Conservation (phyloP, 306 rosid species). For the Trifolium dubium region DNA sequence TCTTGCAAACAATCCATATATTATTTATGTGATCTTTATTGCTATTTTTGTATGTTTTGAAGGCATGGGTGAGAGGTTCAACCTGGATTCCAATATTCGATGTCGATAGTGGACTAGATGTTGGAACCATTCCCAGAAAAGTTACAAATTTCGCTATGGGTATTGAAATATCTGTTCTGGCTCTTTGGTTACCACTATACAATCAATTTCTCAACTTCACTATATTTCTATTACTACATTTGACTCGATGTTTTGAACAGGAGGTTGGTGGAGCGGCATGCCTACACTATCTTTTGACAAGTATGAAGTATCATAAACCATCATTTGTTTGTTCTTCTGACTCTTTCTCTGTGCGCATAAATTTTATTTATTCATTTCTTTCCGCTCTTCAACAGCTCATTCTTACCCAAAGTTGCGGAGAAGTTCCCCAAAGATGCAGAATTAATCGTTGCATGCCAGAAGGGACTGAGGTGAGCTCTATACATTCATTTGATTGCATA, state of each 20-base stretch:
- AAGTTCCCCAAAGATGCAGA: slow-evolving; percentile 81
- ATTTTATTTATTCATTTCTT: slow-evolving; percentile 33
- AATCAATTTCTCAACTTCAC: slow-evolving; percentile 11
- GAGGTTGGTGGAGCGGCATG: slow-evolving; percentile 99
- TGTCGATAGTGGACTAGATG: slow-evolving; percentile 60
- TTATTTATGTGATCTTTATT: slow-evolving; percentile 29
- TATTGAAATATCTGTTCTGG: slow-evolving; percentile 42
- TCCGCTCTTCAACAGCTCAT: slow-evolving; percentile 59
- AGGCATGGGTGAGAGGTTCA: slow-evolving; percentile 96
- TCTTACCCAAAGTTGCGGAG: slow-evolving; percentile 73
- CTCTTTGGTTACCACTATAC: slow-evolving; percentile 32
- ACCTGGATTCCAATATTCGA: slow-evolving; percentile 92
- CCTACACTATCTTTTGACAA: slow-evolving; percentile 76
- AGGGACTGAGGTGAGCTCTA: slow-evolving; percentile 76
- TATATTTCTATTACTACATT: slow-evolving; percentile 38
- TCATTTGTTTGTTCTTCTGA: slow-evolving; percentile 13
- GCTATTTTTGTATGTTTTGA: slow-evolving; percentile 40
- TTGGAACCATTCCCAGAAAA: slow-evolving; percentile 72
- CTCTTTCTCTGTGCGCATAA: slow-evolving; percentile 24
- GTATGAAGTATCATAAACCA: slow-evolving; percentile 56
- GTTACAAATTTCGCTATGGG: slow-evolving; percentile 79
- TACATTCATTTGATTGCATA: slow-evolving; percentile 31
- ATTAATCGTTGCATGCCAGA: slow-evolving; percentile 92
- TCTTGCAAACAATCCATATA: slow-evolving; percentile 14
- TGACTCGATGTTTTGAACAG: slow-evolving; percentile 47